Percentiles rank a stretch among this genome's conserved stretches.
phyloP scores from a whole-genome alignment of 2,329 filamentous ascomycete genomes.

The Cladophialophora chaetospira region DNA sequence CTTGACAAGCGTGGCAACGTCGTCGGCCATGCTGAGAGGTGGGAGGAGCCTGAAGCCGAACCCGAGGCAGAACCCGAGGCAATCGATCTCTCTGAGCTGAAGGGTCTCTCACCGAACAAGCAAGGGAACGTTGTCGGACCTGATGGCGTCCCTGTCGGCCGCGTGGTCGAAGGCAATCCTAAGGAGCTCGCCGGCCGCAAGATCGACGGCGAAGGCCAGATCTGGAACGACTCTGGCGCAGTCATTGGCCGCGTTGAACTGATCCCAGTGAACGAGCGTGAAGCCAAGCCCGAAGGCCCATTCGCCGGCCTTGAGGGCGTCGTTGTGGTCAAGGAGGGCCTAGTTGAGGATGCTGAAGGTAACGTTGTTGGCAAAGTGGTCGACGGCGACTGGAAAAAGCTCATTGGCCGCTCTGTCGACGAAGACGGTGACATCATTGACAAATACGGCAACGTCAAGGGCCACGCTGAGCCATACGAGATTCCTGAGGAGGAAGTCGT shows the following conservation, averaged over 20 bases:
- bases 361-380: constrained; percentile 72
- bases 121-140: constrained; percentile 58
- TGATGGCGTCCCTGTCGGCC: constrained; percentile 58
- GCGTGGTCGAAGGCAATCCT: constrained; percentile 58
- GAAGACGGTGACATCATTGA: constrained; percentile 82
- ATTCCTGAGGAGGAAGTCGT: constrained; percentile 49
- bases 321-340: constrained; percentile 59
- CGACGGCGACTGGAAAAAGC: constrained; percentile 69
- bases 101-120: constrained; percentile 60
- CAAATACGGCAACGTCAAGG: constrained; percentile 67
- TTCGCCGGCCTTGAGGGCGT: constrained; percentile 61
- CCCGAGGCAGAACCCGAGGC: constrained; percentile 46
- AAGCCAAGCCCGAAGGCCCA: constrained; percentile 57
- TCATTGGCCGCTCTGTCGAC: constrained; percentile 74
- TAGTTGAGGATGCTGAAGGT: constrained; percentile 74
- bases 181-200: constrained; percentile 59
- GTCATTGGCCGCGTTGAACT: constrained; percentile 60
- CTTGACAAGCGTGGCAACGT: constrained; percentile 64
- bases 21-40: constrained; percentile 59
- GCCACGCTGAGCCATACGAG: constrained; percentile 60
- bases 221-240: constrained; percentile 60
- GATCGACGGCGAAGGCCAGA: constrained; percentile 57
- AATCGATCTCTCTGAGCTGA: constrained; percentile 55
- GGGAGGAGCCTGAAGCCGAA: constrained; percentile 54
- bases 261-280: constrained; percentile 59